phyloP scores from a whole-genome alignment of 116 monocot genomes.

The Phalaenopsis hybrid region DNA sequence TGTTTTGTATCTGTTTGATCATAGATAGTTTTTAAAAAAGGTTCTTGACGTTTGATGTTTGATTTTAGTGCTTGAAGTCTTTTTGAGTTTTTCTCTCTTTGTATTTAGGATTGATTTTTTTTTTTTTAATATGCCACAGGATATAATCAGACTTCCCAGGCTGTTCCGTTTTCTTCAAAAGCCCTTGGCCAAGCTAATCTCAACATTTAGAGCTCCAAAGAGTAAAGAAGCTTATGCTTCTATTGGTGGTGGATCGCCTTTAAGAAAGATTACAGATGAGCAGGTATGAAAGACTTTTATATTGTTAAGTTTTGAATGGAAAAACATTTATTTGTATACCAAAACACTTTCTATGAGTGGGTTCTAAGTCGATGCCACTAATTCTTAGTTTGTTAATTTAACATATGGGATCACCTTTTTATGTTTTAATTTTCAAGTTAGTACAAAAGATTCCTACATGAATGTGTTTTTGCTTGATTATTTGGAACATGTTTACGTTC shows the following conservation, averaged over 20 bases:
- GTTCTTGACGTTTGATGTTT: neutral
- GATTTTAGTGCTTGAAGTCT: neutral
- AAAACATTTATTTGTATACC: neutral
- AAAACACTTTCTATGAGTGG: neutral
- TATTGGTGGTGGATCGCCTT: conserved; percentile 94
- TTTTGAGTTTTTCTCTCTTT: neutral
- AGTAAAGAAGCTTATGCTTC: conserved; percentile 97
- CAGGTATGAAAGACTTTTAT: conserved; percentile 40
- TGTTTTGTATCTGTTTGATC: neutral
- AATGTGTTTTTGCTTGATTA: neutral
- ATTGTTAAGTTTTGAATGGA: neutral
- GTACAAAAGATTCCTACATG: neutral
- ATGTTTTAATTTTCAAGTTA: neutral
- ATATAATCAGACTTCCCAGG: conserved; percentile 89
- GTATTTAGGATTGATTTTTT: neutral
- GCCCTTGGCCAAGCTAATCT: conserved; percentile 84
- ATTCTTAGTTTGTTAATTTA: neutral
- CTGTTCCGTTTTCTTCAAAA: conserved; percentile 85
- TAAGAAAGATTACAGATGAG: conserved; percentile 81
- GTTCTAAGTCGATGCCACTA: neutral
- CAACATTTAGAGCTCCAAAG: conserved; percentile 83
- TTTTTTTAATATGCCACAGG: conserved; percentile 28
- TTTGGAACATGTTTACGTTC: neutral
- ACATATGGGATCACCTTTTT: neutral
- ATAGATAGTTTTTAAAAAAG: neutral